phyloP scores from a whole-genome alignment of 75 land plant genomes.

The Ceratopteris richardii region DNA sequence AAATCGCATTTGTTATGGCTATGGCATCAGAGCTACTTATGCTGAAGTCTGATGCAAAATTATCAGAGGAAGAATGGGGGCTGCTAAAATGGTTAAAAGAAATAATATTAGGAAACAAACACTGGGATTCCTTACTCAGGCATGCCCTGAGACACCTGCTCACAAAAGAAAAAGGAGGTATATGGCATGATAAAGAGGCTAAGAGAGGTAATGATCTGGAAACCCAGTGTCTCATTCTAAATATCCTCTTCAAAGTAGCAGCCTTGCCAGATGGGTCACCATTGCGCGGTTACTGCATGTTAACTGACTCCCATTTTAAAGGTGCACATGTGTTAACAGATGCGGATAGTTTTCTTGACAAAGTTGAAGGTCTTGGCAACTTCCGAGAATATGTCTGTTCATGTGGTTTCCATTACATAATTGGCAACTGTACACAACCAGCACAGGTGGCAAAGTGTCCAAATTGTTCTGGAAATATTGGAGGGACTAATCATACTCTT shows the following conservation, averaged over 20 bases:
- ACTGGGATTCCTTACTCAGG: neutral
- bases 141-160: neutral
- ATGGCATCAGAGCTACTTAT: conserved; percentile 13
- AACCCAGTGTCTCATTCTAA: conserved; percentile 4
- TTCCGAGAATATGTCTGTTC: conserved; percentile 13
- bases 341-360: conserved; percentile 13
- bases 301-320: conserved; percentile 7
- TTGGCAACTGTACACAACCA: conserved; percentile 18
- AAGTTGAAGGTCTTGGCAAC: conserved; percentile 5
- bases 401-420: conserved; percentile 12
- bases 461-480: conserved; percentile 8
- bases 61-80: conserved; percentile 7
- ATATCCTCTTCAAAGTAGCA: conserved; percentile 17
- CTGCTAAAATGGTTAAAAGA: conserved; percentile 6
- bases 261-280: conserved; percentile 17
- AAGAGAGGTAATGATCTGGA: conserved; percentile 6
- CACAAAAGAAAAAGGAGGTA: conserved; percentile 1
- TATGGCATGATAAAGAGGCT: neutral
- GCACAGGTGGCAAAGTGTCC: conserved; percentile 6
- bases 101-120: neutral
- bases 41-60: conserved; percentile 3
- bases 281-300: conserved; percentile 15
- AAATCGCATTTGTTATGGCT: conserved; percentile 9
- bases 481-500: conserved; percentile 9
- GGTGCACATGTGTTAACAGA: conserved; percentile 12